Conservation (phyloP, 164 flowering plant species). For the Nelumbo lutea region DNA sequence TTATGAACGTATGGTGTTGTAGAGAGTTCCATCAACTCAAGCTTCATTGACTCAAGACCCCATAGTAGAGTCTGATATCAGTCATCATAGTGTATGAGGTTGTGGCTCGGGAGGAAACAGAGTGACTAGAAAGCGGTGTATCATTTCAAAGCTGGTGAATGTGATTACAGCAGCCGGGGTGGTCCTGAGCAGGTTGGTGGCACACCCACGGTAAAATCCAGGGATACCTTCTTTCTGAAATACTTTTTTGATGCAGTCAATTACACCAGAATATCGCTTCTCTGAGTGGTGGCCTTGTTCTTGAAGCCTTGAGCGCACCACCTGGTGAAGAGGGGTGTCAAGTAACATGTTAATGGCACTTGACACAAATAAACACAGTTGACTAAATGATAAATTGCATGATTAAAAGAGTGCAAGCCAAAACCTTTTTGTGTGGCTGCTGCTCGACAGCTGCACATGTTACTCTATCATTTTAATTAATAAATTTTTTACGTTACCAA, state of each 20-base stretch:
- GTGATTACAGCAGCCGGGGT: conserved; percentile 98
- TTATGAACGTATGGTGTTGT: not conserved
- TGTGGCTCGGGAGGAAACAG: conserved; percentile 53
- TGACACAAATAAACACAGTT: no score
- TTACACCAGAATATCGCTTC: conserved; percentile 76
- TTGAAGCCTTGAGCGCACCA: conserved; percentile 93
- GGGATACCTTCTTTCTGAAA: conserved; percentile 70
- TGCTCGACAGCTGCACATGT: no score
- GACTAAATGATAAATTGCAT: no score
- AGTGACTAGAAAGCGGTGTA: conserved; percentile 64
- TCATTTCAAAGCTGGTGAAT: conserved; percentile 98
- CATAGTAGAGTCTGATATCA: not conserved
- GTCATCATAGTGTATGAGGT: conserved; percentile 40
- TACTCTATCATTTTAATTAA: no score
- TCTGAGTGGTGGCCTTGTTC: conserved; percentile 88
- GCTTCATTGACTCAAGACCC: not conserved
- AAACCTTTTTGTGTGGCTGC: no score
- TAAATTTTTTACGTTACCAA: no score
- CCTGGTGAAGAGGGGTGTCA: conserved; percentile 33
- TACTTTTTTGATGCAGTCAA: conserved; percentile 80
- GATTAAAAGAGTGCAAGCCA: no score
- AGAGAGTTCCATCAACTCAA: not conserved
- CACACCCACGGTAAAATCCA: conserved; percentile 98
- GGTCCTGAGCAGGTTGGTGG: conserved; percentile 86
- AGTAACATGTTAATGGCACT: not conserved